These are phyloP conservation scores for Euphorbia corollata DNA, from an alignment of 441 rosid species.

Conservation along the genomic window DNA sequence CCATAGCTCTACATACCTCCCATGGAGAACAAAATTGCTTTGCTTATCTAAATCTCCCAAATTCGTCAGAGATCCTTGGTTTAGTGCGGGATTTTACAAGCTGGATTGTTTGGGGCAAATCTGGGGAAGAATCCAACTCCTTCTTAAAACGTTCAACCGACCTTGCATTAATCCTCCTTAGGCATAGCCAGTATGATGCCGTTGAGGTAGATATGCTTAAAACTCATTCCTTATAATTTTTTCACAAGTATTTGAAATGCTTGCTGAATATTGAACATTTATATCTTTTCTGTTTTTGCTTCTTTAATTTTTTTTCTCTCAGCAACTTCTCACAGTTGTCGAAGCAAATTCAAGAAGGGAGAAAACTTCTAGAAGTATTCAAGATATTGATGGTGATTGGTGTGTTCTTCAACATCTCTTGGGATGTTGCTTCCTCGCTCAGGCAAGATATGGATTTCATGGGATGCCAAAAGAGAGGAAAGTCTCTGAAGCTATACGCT, in stretches of 20 bases:
- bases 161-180: conserved; percentile 62
- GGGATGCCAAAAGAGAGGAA: conserved; percentile 62
- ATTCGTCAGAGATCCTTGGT: conserved; percentile 48
- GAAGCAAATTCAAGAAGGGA: conserved; percentile 71
- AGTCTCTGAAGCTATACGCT: conserved; percentile 70
- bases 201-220: conserved; percentile 58
- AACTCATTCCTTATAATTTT: conserved; percentile 14
- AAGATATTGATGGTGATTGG: conserved; percentile 75
- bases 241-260: conserved; percentile 10
- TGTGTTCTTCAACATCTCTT: conserved; percentile 83
- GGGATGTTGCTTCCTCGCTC: conserved; percentile 89
- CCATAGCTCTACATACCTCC: conserved; percentile 33
- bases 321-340: conserved; percentile 63
- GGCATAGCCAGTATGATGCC: conserved; percentile 81
- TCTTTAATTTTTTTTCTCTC: conserved; percentile 10
- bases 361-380: conserved; percentile 62
- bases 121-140: conserved; percentile 59
- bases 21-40: conserved; percentile 28
- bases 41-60: conserved; percentile 43
- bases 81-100: conserved; percentile 56
- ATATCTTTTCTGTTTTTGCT: conserved; percentile 2
- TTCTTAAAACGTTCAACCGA: conserved; percentile 66
- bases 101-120: conserved; percentile 79
- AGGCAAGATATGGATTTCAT: conserved; percentile 55
- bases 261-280: conserved; percentile 18